Conservation (phyloP, 768 basidiomycete genomes). For the Austroboletus festivus region DNA sequence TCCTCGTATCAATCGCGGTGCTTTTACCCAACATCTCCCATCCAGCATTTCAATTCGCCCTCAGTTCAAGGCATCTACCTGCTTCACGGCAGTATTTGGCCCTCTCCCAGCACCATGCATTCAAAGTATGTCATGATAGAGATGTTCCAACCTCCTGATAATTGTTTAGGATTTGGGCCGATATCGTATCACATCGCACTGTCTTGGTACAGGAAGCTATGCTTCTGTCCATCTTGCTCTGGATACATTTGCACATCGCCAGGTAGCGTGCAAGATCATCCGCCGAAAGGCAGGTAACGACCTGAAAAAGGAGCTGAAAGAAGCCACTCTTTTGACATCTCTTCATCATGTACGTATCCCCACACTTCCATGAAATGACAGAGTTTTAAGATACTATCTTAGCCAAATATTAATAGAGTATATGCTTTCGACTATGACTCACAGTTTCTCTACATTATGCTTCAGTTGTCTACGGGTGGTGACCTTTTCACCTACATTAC, state of each 20-base stretch:
- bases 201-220: constrained; percentile 77
- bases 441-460: constrained; percentile 76
- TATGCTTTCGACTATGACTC: constrained; percentile 64
- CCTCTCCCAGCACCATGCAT: constrained; percentile 48
- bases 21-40: not conserved
- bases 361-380: not conserved
- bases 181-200: constrained; percentile 75
- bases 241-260: constrained; percentile 57
- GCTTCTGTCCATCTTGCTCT: constrained; percentile 79
- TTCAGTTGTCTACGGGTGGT: constrained; percentile 82
- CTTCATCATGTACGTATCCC: constrained; percentile 59
- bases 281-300: constrained; percentile 49
- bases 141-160: not conserved
- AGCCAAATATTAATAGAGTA: constrained; percentile 83
- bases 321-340: constrained; percentile 68
- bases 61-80: constrained; percentile 51
- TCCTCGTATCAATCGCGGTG: not conserved
- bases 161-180: constrained; percentile 52
- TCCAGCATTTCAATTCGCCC: constrained; percentile 64
- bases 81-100: constrained; percentile 58
- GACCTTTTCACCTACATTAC: constrained; percentile 87
- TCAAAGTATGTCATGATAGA: constrained; percentile 43
- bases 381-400: not conserved
- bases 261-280: constrained; percentile 85
- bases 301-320: constrained; percentile 61